Percentiles rank a stretch among this genome's conserved stretches.
Evolutionary conservation across 1,284 basidiomycete genomes (phyloP).

Genomic region (Leccinum griseonigrum): DNA sequence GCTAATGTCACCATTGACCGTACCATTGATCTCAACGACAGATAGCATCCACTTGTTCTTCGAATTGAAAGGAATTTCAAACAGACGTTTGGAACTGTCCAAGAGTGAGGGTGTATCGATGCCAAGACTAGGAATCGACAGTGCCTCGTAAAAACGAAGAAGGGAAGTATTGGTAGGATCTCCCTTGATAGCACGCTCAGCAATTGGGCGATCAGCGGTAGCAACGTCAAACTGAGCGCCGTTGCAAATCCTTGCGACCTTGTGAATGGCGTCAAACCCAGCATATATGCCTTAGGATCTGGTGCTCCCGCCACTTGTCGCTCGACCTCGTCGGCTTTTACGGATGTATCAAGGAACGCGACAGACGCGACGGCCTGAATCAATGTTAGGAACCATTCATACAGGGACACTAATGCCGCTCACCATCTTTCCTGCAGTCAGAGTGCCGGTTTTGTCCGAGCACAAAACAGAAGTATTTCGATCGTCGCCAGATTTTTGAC

Average conservation of each 20-base stretch:
- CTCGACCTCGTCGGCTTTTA: conserved; percentile 31
- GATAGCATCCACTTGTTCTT: conserved; percentile 69
- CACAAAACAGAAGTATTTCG: conserved; percentile 55
- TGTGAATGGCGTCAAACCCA: conserved; percentile 37
- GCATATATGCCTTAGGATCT: conserved; percentile 14
- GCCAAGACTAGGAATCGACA: conserved; percentile 29
- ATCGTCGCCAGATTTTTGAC: conserved; percentile 61
- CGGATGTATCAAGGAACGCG: conserved; percentile 40
- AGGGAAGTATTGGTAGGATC: conserved; percentile 66
- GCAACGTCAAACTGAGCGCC: conserved; percentile 53
- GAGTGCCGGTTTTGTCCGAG: conserved; percentile 56
- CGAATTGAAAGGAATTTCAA: conserved; percentile 59
- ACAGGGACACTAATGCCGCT: neutral
- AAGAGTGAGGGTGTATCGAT: conserved; percentile 27
- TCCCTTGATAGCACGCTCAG: conserved; percentile 51
- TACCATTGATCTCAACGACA: conserved; percentile 25
- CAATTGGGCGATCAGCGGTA: conserved; percentile 34
- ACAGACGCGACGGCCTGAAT: conserved; percentile 40
- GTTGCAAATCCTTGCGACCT: conserved; percentile 58
- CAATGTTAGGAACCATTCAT: neutral
- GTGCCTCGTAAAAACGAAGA: conserved; percentile 54
- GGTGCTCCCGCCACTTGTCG: conserved; percentile 16
- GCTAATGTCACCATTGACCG: conserved; percentile 9
- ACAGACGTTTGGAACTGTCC: conserved; percentile 32
- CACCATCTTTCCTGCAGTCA: conserved; percentile 42